Conservation (phyloP, 768 basidiomycete genomes). For the Hypholoma fasciculare region DNA sequence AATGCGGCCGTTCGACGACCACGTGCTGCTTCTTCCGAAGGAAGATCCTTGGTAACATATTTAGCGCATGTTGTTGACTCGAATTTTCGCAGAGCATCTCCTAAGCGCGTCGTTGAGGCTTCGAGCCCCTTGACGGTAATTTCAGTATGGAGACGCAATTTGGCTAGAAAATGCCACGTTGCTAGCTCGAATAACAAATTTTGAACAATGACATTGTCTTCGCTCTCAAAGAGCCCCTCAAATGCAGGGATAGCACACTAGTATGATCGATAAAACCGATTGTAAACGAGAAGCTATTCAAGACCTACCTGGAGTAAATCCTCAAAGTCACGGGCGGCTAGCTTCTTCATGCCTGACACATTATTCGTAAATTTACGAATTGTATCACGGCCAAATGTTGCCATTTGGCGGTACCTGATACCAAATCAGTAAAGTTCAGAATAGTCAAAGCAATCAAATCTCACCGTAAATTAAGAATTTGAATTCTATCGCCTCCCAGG, state of each 20-base stretch:
- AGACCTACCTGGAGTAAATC: conserved; percentile 47
- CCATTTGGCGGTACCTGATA: conserved; percentile 26
- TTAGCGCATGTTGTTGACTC: conserved; percentile 11
- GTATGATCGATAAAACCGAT: too few species aligned
- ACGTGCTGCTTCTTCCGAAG: conserved; percentile 21
- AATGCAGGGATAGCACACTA: conserved; percentile 33
- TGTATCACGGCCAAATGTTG: conserved; percentile 28
- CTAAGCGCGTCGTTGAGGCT: conserved; percentile 27
- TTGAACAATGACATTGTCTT: conserved; percentile 24
- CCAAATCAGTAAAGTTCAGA: too few species aligned
- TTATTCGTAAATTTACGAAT: conserved; percentile 37
- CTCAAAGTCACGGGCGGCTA: conserved; percentile 40
- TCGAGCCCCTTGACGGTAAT: conserved; percentile 27
- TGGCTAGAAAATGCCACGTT: conserved; percentile 37
- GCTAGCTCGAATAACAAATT: conserved; percentile 28
- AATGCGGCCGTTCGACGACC: conserved; percentile 14
- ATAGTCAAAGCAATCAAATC: too few species aligned
- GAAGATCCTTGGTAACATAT: conserved; percentile 21
- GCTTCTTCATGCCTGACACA: conserved; percentile 33
- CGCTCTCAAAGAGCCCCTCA: conserved; percentile 33
- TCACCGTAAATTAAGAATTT: conserved; percentile 15
- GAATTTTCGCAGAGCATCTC: conserved; percentile 24
- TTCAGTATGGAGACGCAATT: conserved; percentile 33
- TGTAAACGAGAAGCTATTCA: too few species aligned
- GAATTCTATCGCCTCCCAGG: conserved; percentile 9